phyloP scores from a whole-genome alignment of 2,329 filamentous ascomycete genomes.

The Scleromitrula shiraiana region DNA sequence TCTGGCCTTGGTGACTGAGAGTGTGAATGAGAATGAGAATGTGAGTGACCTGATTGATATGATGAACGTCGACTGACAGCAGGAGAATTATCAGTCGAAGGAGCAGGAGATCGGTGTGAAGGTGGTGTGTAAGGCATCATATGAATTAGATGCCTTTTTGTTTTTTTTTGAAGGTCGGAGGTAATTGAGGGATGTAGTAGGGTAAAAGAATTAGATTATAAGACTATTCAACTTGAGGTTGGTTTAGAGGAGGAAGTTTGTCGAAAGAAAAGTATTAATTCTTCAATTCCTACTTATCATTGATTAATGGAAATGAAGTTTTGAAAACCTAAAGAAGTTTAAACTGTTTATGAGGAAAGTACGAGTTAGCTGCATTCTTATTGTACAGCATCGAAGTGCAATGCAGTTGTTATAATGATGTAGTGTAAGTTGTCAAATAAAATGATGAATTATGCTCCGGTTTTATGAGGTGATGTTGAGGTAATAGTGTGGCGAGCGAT shows the following conservation, averaged over 20 bases:
- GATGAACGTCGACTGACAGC: slow-evolving; percentile 51
- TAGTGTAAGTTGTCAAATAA: too few relatives aligned
- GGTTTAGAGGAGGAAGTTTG: neutral
- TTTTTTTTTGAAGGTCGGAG: neutral
- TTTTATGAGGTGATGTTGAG: too few relatives aligned
- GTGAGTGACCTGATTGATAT: slow-evolving; percentile 39
- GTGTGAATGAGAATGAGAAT: too few relatives aligned
- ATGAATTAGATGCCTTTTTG: slow-evolving; percentile 9
- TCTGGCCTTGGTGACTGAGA: slow-evolving; percentile 36
- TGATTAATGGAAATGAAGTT: slow-evolving; percentile 7
- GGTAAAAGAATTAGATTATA: slow-evolving; percentile 7
- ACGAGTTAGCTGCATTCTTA: slow-evolving; percentile 19
- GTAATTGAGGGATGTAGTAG: slow-evolving; percentile 1
- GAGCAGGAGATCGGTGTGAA: slow-evolving; percentile 54
- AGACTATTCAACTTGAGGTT: slow-evolving; percentile 15
- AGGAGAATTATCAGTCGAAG: slow-evolving; percentile 50
- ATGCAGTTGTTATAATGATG: too few relatives aligned
- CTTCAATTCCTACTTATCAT: slow-evolving; percentile 21
- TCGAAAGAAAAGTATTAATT: slow-evolving; percentile 15
- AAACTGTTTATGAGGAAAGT: slow-evolving; percentile 14
- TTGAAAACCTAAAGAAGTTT: slow-evolving; percentile 10
- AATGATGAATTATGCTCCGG: too few relatives aligned
- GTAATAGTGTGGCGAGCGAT: too few relatives aligned
- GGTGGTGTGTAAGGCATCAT: slow-evolving; percentile 86
- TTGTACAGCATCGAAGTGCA: neutral